These are phyloP conservation scores for Termitomyces sp. DNA, from an alignment of 768 basidiomycete species.

Conservation along the genomic window DNA sequence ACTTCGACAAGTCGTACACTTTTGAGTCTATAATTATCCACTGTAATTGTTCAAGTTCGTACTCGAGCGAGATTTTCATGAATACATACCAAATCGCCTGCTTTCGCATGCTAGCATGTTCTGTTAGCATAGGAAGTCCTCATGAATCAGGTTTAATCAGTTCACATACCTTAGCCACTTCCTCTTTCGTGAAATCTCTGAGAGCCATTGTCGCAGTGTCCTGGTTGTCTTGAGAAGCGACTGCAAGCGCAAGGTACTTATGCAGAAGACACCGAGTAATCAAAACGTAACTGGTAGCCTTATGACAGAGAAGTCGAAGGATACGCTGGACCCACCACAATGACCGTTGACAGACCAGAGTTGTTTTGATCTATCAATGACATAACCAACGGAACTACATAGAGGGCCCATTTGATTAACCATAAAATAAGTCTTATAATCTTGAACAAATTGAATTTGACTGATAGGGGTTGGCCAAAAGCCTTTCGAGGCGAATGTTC, in stretches of 20 bases:
- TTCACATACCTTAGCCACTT: slow-evolving; percentile 12
- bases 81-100: slow-evolving; percentile 12
- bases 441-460: background rate
- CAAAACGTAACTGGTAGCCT: background rate
- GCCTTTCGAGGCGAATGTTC: slow-evolving; percentile 39
- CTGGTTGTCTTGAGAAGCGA: background rate
- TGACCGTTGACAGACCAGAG: background rate
- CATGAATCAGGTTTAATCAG: background rate
- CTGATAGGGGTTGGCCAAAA: background rate
- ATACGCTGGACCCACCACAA: background rate
- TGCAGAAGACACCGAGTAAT: slow-evolving; percentile 8
- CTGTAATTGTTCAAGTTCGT: background rate
- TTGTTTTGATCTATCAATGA: background rate
- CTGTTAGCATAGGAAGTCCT: background rate
- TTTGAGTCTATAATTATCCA: slow-evolving; percentile 20
- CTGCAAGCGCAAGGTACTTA: slow-evolving; percentile 4
- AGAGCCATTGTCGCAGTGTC: slow-evolving; percentile 4
- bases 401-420: background rate
- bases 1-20: slow-evolving; percentile 69
- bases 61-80: background rate
- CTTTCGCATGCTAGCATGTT: slow-evolving; percentile 7
- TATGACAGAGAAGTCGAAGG: background rate
- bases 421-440: background rate
- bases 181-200: slow-evolving; percentile 12
- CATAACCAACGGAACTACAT: background rate